Conservation (phyloP, 2,329 filamentous ascomycete genomes). For the Exophiala xenobiotica region DNA sequence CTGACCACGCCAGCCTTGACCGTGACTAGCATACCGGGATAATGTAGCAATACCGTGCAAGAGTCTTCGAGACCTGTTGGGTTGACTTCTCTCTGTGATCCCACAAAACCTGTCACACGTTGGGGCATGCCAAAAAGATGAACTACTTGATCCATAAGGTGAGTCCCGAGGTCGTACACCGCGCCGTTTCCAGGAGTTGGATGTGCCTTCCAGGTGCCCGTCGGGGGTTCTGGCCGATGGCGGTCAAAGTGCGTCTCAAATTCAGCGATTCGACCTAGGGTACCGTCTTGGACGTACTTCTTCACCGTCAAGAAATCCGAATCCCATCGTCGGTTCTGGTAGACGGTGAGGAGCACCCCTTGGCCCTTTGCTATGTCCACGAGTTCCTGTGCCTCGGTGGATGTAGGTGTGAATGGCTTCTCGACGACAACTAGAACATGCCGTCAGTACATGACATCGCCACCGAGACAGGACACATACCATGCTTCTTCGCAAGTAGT, state of each 20-base stretch:
- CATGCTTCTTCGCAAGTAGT: constrained; percentile 40
- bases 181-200: constrained; percentile 64
- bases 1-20: constrained; percentile 69
- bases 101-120: constrained; percentile 65
- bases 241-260: constrained; percentile 81
- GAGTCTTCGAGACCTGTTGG: constrained; percentile 49
- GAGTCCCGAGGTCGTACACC: constrained; percentile 73
- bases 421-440: constrained; percentile 63
- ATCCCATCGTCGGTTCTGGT: constrained; percentile 77
- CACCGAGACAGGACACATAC: constrained; percentile 5
- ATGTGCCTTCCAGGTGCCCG: constrained; percentile 66
- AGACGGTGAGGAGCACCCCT: constrained; percentile 62
- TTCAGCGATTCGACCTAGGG: constrained; percentile 70
- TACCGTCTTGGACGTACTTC: constrained; percentile 59
- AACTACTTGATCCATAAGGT: constrained; percentile 74
- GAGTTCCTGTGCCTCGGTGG: constrained; percentile 65
- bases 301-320: constrained; percentile 71
- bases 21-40: constrained; percentile 61
- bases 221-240: constrained; percentile 60
- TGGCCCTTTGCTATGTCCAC: constrained; percentile 54
- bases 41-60: constrained; percentile 65
- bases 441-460: not conserved
- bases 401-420: constrained; percentile 77
- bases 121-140: constrained; percentile 68
- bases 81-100: constrained; percentile 64